Conservation (phyloP, 768 basidiomycete genomes). For the Suillus ampliporus region DNA sequence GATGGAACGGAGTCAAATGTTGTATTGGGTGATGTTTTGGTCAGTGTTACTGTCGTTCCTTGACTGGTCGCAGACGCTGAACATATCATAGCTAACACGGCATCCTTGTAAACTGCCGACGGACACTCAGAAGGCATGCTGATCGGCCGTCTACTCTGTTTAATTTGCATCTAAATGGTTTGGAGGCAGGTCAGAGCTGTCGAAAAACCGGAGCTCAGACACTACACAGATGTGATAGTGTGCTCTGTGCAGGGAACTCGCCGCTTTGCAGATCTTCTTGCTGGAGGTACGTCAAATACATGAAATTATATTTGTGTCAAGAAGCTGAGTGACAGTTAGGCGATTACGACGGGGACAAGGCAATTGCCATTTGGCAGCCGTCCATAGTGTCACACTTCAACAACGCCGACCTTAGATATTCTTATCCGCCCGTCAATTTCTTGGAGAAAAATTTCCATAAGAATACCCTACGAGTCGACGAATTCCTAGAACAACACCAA, state of each 20-base stretch:
- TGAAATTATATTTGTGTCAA: background rate
- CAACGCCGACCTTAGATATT: slow-evolving; percentile 55
- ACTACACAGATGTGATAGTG: slow-evolving; percentile 63
- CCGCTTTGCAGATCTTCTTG: slow-evolving; percentile 64
- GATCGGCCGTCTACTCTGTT: background rate
- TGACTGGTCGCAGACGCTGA: background rate
- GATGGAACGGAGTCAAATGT: slow-evolving; percentile 56
- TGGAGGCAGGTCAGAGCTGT: slow-evolving; percentile 59
- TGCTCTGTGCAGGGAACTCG: slow-evolving; percentile 53
- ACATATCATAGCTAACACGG: slow-evolving; percentile 51
- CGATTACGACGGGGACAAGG: slow-evolving; percentile 76
- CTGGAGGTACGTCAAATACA: slow-evolving; percentile 53
- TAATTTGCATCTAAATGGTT: background rate
- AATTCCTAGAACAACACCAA: slow-evolving; percentile 7
- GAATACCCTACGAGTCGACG: slow-evolving; percentile 5
- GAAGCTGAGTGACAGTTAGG: slow-evolving; percentile 40
- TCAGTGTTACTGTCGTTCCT: slow-evolving; percentile 26
- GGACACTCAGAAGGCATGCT: slow-evolving; percentile 64
- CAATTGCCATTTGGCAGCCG: slow-evolving; percentile 62
- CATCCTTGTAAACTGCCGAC: slow-evolving; percentile 76
- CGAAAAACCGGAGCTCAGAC: slow-evolving; percentile 50
- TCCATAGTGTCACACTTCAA: slow-evolving; percentile 57
- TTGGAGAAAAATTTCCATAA: slow-evolving; percentile 40
- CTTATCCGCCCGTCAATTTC: slow-evolving; percentile 54
- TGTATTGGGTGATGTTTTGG: slow-evolving; percentile 62